These are phyloP conservation scores for Hyphopichia fennica DNA, from an alignment of 1,139 yeast species.

Conservation along the genomic window DNA sequence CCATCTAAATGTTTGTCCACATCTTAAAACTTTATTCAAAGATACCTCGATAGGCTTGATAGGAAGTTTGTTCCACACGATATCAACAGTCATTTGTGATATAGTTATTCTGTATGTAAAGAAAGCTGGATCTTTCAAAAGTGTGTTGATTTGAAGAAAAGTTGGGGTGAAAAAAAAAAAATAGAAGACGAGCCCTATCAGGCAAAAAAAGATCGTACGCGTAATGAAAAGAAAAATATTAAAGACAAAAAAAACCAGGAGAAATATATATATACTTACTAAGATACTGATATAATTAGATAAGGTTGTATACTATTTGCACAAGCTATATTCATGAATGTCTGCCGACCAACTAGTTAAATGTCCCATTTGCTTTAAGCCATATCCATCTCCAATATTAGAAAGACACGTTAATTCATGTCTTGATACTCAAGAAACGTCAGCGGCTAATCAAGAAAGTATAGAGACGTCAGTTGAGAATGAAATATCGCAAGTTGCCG, in stretches of 20 bases:
- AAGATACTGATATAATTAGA: background rate
- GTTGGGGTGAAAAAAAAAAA: background rate
- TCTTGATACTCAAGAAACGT: conserved; percentile 24
- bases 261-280: background rate
- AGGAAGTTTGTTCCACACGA: conserved; percentile 23
- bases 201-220: too few species aligned
- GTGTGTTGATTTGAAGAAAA: background rate
- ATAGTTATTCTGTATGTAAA: too few species aligned
- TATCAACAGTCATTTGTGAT: background rate
- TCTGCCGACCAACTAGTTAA: conserved; percentile 3
- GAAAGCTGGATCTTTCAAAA: too few species aligned
- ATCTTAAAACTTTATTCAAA: conserved; percentile 70
- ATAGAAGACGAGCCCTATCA: too few species aligned
- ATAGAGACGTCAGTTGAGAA: too few species aligned
- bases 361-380: conserved; percentile 40
- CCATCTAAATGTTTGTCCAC: conserved; percentile 89
- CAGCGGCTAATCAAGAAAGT: background rate
- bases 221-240: too few species aligned
- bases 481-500: too few species aligned
- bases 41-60: conserved; percentile 48
- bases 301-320: background rate
- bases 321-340: background rate
- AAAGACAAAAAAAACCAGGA: background rate
- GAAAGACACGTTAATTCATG: conserved; percentile 46
- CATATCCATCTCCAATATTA: conserved; percentile 21